Percentiles rank a stretch among this genome's conserved stretches.
Evolutionary conservation across 1,284 basidiomycete genomes (phyloP).

Genomic region (Heliocybe sulcata): DNA sequence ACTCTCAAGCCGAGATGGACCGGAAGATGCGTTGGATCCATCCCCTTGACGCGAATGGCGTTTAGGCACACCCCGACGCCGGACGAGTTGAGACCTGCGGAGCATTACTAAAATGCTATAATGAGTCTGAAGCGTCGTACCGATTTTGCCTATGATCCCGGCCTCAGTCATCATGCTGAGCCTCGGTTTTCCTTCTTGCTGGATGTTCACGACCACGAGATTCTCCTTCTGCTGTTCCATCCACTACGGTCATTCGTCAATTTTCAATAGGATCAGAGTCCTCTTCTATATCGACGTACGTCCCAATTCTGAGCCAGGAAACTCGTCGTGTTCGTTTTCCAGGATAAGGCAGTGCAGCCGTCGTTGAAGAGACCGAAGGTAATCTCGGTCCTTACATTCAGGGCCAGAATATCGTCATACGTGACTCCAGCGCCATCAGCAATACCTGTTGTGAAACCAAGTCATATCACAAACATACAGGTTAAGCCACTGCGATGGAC

Average conservation of each 20-base stretch:
- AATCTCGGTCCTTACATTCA: not conserved
- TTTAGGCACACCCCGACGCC: slow-evolving; percentile 1
- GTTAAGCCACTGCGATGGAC: not conserved
- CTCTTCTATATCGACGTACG: not conserved
- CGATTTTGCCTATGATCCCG: not conserved
- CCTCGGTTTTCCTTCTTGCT: not conserved
- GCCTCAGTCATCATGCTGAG: slow-evolving; percentile 2
- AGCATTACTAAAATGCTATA: not conserved
- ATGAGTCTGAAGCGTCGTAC: not conserved
- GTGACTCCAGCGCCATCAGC: not conserved
- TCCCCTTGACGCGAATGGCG: not conserved
- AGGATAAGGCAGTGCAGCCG: slow-evolving; percentile 1
- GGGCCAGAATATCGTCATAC: not conserved
- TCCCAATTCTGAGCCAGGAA: slow-evolving; percentile 3
- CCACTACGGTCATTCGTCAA: not conserved
- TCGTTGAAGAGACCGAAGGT: slow-evolving; percentile 1
- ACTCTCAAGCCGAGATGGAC: not conserved
- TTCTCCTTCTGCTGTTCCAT: slow-evolving; percentile 3
- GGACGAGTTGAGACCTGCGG: not conserved
- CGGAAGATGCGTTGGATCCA: not conserved
- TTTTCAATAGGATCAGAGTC: not conserved
- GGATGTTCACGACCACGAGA: not conserved
- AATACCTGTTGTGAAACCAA: not conserved
- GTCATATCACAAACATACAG: not conserved
- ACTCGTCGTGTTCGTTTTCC: not conserved